phyloP scores from a whole-genome alignment of 208 protist species.

The Trypanosomatidae sp. region DNA sequence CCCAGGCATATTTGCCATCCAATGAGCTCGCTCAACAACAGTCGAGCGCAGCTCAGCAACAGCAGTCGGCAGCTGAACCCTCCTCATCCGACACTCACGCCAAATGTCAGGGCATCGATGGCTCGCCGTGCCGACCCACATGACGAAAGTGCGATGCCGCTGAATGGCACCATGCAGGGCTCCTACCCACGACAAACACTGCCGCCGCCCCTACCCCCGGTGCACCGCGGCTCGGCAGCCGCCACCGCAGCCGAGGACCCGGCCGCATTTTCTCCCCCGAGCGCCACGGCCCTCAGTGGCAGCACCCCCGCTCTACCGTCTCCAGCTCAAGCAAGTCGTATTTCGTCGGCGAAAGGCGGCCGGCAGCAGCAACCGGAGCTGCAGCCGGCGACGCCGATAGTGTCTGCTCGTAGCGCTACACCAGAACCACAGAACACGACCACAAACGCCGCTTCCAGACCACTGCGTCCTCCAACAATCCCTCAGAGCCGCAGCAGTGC shows the following conservation, averaged over 20 bases:
- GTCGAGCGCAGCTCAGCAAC: slow-evolving; percentile 10
- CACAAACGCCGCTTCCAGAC: slow-evolving; percentile 17
- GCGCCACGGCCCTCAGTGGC: neutral
- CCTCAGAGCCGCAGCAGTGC: slow-evolving; percentile 5
- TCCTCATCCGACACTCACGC: neutral
- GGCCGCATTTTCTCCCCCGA: neutral
- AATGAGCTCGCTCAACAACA: slow-evolving; percentile 31
- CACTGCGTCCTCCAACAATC: slow-evolving; percentile 9
- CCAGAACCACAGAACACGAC: slow-evolving; percentile 12
- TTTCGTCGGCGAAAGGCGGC: slow-evolving; percentile 9
- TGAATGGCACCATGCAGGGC: slow-evolving; percentile 18
- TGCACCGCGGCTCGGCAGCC: slow-evolving; percentile 27
- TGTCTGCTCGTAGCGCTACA: neutral
- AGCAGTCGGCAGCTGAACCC: slow-evolving; percentile 6
- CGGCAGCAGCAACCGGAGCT: neutral
- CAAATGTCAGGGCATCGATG: neutral
- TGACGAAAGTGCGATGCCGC: slow-evolving; percentile 17
- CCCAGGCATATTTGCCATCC: neutral
- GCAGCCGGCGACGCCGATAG: neutral
- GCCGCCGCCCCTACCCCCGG: slow-evolving; percentile 26
- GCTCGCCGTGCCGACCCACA: slow-evolving; percentile 10
- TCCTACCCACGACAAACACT: slow-evolving; percentile 27
- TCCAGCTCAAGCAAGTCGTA: slow-evolving; percentile 14
- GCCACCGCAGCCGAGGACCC: slow-evolving; percentile 2
- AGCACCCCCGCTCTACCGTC: slow-evolving; percentile 7